These are phyloP conservation scores for Takashimella koratensis DNA, from an alignment of 1,284 basidiomycete genomes.

Conservation along the genomic window DNA sequence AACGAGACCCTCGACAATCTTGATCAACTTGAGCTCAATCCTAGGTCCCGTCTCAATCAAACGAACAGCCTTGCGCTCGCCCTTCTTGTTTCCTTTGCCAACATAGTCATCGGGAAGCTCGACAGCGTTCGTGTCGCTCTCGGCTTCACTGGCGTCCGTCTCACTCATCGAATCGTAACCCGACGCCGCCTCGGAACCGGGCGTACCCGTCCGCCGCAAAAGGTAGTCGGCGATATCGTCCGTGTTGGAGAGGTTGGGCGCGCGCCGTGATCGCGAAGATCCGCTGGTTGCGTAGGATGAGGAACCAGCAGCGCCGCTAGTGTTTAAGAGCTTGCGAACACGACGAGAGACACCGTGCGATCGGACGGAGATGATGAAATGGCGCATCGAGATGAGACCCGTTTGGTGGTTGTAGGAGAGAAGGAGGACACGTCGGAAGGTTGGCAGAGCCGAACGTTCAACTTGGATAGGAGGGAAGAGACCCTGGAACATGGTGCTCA, in stretches of 20 bases:
- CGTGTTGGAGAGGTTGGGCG: slow-evolving; percentile 76
- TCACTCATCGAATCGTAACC: slow-evolving; percentile 76
- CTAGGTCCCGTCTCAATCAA: slow-evolving; percentile 93
- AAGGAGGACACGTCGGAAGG: slow-evolving; percentile 85
- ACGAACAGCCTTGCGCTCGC: slow-evolving; percentile 82
- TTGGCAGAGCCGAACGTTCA: slow-evolving; percentile 73
- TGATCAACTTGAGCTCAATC: slow-evolving; percentile 88
- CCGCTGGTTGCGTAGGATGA: slow-evolving; percentile 38
- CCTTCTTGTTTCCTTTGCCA: slow-evolving; percentile 88
- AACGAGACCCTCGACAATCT: slow-evolving; percentile 90
- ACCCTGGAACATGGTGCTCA: slow-evolving; percentile 55
- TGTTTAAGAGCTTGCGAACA: slow-evolving; percentile 75
- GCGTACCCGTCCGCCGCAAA: slow-evolving; percentile 65
- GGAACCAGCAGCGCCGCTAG: slow-evolving; percentile 41
- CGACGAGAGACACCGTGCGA: slow-evolving; percentile 90
- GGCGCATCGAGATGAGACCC: slow-evolving; percentile 86
- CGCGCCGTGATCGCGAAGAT: slow-evolving; percentile 29
- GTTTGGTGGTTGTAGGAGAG: slow-evolving; percentile 85
- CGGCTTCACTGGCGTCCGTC: slow-evolving; percentile 62
- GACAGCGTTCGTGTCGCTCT: slow-evolving; percentile 67
- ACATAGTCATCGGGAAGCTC: slow-evolving; percentile 88
- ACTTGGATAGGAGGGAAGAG: slow-evolving; percentile 55
- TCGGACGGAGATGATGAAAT: slow-evolving; percentile 93
- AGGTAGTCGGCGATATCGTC: slow-evolving; percentile 96
- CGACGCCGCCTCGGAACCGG: slow-evolving; percentile 52